Evolutionary conservation across 2,329 filamentous ascomycete genomes (phyloP).

Genomic region (Aspergillus eucalypticola): DNA sequence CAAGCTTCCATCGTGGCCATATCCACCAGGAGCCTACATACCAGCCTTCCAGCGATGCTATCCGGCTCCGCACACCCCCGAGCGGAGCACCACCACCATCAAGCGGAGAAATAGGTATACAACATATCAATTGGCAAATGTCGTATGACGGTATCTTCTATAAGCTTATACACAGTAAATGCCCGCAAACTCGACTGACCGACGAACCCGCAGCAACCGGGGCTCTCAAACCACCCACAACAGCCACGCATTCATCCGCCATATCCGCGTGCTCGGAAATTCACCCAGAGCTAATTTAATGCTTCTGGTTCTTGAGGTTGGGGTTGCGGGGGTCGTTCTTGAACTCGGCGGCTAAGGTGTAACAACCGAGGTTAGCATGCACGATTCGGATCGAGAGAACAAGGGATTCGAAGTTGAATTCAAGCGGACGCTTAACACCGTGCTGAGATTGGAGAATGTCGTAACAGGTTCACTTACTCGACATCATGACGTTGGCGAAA

Average conservation of each 20-base stretch:
- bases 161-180: constrained; percentile 43
- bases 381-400: neutral
- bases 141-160: constrained; percentile 38
- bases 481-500: constrained; percentile 72
- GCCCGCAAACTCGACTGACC: constrained; percentile 29
- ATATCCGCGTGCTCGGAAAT: constrained; percentile 21
- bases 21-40: neutral
- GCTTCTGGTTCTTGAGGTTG: constrained; percentile 41
- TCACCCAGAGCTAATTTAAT: constrained; percentile 31
- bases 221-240: constrained; percentile 21
- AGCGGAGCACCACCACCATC: neutral
- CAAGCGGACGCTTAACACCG: neutral
- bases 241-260: constrained; percentile 17
- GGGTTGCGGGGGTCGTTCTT: constrained; percentile 93
- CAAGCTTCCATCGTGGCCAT: neutral
- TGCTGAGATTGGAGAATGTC: neutral
- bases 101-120: constrained; percentile 32
- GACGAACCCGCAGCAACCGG: constrained; percentile 23
- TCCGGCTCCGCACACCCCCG: neutral
- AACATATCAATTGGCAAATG: constrained; percentile 42
- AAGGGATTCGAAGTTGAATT: neutral
- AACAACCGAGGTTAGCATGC: constrained; percentile 22
- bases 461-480: constrained; percentile 61
- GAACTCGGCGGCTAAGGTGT: constrained; percentile 75
- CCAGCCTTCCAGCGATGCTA: neutral